Percentiles rank a stretch among this genome's conserved stretches.
These are phyloP conservation scores for Gracilaria caudata DNA, from an alignment of 23 red algal genomes.

Conservation along the genomic window DNA sequence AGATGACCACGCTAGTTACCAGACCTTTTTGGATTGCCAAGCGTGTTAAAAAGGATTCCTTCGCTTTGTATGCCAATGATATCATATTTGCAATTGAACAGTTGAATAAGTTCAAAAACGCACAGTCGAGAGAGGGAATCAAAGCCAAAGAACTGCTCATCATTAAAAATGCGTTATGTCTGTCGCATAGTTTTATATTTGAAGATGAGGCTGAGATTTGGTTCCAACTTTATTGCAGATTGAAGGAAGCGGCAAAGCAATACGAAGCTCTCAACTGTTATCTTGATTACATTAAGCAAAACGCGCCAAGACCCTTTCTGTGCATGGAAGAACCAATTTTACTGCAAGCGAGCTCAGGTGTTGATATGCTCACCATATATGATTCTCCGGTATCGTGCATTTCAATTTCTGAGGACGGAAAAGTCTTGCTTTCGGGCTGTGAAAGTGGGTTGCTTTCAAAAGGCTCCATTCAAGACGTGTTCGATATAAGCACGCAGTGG, in stretches of 20 bases:
- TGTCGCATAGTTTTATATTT: neutral
- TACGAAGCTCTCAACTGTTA: neutral
- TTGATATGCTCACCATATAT: neutral
- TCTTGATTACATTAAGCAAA: neutral
- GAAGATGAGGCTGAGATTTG: constrained; percentile 3
- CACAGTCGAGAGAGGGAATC: neutral
- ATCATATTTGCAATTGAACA: neutral
- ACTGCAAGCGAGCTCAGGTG: neutral
- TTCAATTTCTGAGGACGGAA: neutral
- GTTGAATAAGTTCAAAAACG: neutral
- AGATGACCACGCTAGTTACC: neutral
- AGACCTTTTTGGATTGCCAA: neutral
- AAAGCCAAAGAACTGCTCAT: neutral
- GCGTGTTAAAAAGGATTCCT: neutral
- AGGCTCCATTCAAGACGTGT: neutral
- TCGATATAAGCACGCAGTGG: neutral
- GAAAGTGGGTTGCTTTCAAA: neutral
- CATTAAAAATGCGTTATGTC: neutral
- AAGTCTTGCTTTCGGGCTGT: neutral
- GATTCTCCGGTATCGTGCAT: neutral
- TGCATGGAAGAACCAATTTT: neutral
- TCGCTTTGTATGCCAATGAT: neutral
- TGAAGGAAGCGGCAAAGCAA: neutral
- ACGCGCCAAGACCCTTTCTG: neutral
- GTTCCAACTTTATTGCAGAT: constrained; percentile 10